Evolutionary conservation across 2,329 filamentous ascomycete species (phyloP).

Genomic region (Ophiostoma sp.): DNA sequence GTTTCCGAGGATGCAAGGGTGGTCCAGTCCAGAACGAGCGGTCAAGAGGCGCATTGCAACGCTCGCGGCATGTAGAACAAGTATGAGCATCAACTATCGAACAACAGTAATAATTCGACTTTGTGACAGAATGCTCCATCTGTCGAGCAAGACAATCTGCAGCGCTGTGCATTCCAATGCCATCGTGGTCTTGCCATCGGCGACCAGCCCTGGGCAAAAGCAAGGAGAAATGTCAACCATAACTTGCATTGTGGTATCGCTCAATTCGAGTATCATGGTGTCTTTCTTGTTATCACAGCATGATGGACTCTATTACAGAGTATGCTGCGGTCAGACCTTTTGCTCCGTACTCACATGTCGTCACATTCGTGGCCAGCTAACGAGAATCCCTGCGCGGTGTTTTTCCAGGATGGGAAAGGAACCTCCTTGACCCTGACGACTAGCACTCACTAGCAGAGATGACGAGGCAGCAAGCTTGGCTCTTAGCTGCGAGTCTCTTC

Average conservation of each 20-base stretch:
- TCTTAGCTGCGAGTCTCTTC: neutral
- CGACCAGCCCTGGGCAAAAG: neutral
- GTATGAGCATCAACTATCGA: neutral
- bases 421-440: neutral
- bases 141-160: neutral
- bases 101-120: neutral
- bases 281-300: neutral
- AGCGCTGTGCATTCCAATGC: neutral
- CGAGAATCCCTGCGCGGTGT: constrained; percentile 12
- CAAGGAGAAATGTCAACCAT: neutral
- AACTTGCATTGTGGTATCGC: constrained; percentile 4
- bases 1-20: constrained; percentile 11
- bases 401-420: neutral
- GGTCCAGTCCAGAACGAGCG: constrained; percentile 11
- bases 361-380: neutral
- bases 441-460: too few relatives aligned
- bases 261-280: neutral
- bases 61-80: constrained; percentile 4
- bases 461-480: too few relatives aligned
- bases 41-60: constrained; percentile 12
- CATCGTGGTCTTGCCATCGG: neutral
- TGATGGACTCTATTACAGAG: too few relatives aligned
- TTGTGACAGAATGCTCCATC: neutral
- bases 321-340: neutral
- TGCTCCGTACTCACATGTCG: neutral